Evolutionary conservation across 805 yeast species (phyloP).

Genomic region (Pichia gijzeniarum): DNA sequence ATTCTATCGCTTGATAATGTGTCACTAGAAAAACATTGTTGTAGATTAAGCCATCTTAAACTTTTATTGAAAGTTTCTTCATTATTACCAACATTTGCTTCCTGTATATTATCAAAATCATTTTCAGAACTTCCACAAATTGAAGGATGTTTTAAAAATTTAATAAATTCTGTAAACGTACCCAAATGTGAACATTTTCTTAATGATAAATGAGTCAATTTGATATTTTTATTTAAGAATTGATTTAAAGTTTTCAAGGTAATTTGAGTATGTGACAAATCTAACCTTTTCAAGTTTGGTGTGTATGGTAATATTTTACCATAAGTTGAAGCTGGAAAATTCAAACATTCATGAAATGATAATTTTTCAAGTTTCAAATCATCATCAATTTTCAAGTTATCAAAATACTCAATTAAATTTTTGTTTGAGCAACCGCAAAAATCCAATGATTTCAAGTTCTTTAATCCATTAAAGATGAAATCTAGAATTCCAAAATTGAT

Average conservation of each 20-base stretch:
- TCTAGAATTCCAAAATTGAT: conserved; percentile 54
- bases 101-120: conserved; percentile 15
- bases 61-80: conserved; percentile 12
- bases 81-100: neutral
- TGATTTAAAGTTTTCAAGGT: conserved; percentile 53
- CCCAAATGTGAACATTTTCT: conserved; percentile 56
- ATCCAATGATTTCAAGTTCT: conserved; percentile 62
- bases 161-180: conserved; percentile 67
- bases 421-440: conserved; percentile 82
- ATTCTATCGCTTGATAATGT: conserved; percentile 7
- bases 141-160: conserved; percentile 63
- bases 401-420: conserved; percentile 54
- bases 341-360: conserved; percentile 86
- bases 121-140: conserved; percentile 29
- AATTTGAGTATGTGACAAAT: conserved; percentile 75
- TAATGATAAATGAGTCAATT: conserved; percentile 68
- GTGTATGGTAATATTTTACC: conserved; percentile 52
- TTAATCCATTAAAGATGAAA: conserved; percentile 47
- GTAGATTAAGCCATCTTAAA: conserved; percentile 46
- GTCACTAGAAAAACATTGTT: conserved; percentile 46
- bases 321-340: conserved; percentile 53
- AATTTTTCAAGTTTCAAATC: conserved; percentile 35
- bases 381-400: conserved; percentile 30
- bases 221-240: conserved; percentile 47
- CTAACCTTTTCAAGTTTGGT: conserved; percentile 56